Evolutionary conservation across 2,329 filamentous ascomycete species (phyloP), one percentile per base, ranked within the genome.

Genomic region (Claviceps cyperi): DNA sequence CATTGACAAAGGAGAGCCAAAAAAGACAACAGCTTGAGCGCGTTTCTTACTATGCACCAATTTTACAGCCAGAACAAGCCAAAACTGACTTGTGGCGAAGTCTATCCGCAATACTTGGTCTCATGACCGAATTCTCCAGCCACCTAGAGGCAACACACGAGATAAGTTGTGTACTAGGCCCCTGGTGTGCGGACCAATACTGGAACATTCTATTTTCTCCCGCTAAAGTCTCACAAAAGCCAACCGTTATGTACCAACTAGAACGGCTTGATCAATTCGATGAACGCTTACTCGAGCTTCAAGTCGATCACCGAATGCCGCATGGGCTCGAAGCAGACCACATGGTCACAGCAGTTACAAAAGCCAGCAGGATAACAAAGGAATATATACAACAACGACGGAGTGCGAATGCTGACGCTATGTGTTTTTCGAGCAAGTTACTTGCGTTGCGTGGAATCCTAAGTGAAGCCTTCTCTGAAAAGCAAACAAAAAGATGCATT

Each of bases 101-200:
- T 3, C 66, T 96, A 32, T 68, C 74, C 21, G 61, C 50, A 0
- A 57, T 72, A 0, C 60, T 76, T 2, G 65, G 65, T 0, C 52
- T 62, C 3, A 70, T 75, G 39, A 54, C 56, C 6, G 59, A 69
- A 8, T 74, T 94, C 53, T 61, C 69, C 6, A 74, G 71, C 32
- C 65, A 81, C 1, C 82, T 90, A 32, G 60, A 65, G 2, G 83
- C 77, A 54, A 73, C 85, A 1, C 72, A 70, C 28, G 66, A 74
- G 8, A 77, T 82, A 2, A 79, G 77, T 1, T 74, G 77, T 2
- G 74, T 84, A 41, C 72, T 97, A 4, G 92, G 92, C 0, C 67
- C 75, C 2, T 97, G 92, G 91, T 86, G 85, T 56, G 81, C 88
- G 0, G 89, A 98, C 60, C 73, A 80, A 47, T 81, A 87, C 51